Percentiles rank a stretch among this genome's conserved stretches.
These are phyloP conservation scores for Globisporangium lucens DNA, from an alignment of 352 stramenopile species.

Conservation along the genomic window DNA sequence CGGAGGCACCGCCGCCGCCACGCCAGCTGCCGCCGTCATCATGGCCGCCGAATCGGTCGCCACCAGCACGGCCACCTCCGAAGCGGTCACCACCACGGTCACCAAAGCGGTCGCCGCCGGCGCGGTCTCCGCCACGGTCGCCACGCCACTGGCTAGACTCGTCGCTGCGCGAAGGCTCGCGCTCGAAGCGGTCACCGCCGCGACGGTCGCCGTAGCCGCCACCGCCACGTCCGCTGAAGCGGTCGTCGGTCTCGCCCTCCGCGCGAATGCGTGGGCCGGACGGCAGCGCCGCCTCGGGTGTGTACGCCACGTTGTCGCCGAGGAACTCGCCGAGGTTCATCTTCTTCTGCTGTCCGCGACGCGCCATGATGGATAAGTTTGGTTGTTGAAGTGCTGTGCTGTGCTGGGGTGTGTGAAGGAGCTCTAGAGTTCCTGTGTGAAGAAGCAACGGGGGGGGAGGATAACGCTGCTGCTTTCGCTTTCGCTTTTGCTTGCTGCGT, in stretches of 20 bases:
- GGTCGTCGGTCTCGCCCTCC: slow-evolving; percentile 49
- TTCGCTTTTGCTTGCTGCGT: neutral
- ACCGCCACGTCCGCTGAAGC: slow-evolving; percentile 29
- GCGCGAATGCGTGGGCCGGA: slow-evolving; percentile 45
- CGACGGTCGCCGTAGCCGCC: slow-evolving; percentile 30
- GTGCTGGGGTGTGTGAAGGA: neutral
- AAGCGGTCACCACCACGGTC: slow-evolving; percentile 12
- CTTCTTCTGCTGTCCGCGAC: slow-evolving; percentile 45
- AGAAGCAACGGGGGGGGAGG: neutral
- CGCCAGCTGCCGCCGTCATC: slow-evolving; percentile 17
- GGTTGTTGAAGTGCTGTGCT: neutral
- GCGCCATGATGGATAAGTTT: slow-evolving; percentile 34
- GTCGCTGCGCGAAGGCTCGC: slow-evolving; percentile 43
- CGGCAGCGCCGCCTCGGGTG: slow-evolving; percentile 52
- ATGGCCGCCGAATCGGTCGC: slow-evolving; percentile 18
- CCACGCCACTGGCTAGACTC: slow-evolving; percentile 54
- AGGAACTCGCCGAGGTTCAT: slow-evolving; percentile 76
- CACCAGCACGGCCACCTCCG: slow-evolving; percentile 22
- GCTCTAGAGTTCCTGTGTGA: neutral
- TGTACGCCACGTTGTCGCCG: slow-evolving; percentile 63
- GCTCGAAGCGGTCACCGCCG: slow-evolving; percentile 29
- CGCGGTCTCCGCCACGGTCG: slow-evolving; percentile 29
- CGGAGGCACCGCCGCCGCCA: slow-evolving; percentile 24
- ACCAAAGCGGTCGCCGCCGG: slow-evolving; percentile 20
- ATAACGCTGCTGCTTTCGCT: neutral